phyloP scores from a whole-genome alignment of 139 green algal genomes.

The Chlamydomonas incerta region DNA sequence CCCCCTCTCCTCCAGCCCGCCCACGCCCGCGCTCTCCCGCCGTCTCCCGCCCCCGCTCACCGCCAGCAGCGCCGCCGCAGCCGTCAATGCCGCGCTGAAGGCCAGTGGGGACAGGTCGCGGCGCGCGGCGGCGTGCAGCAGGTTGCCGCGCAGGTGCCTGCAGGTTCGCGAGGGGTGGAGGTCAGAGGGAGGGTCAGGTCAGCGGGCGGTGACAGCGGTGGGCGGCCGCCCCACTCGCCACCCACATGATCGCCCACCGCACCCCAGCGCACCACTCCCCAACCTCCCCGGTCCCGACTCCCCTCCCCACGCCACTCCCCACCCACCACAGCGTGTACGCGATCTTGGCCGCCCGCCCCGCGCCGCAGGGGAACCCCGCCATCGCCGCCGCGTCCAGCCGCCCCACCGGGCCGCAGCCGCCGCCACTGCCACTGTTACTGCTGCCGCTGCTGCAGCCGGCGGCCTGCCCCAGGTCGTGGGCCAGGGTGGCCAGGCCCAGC shows the following conservation, averaged over 20 bases:
- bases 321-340: not conserved
- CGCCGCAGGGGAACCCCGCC: not conserved
- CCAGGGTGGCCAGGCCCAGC: constrained; percentile 3
- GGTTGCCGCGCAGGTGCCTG: not conserved
- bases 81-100: not conserved
- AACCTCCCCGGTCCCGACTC: too few species aligned
- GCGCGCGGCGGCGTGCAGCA: not conserved
- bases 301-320: too few species aligned
- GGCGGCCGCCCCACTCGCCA: not conserved
- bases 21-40: too few species aligned
- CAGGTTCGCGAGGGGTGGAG: not conserved
- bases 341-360: not conserved
- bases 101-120: not conserved
- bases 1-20: too few species aligned
- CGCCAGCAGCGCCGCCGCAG: not conserved
- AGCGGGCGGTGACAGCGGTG: not conserved
- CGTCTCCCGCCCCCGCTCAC: not conserved
- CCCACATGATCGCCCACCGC: not conserved
- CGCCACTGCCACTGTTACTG: not conserved
- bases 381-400: not conserved
- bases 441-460: not conserved
- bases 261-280: not conserved
- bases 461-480: not conserved
- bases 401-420: not conserved
- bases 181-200: not conserved